These are phyloP conservation scores for Durusdinium trenchii DNA, from an alignment of 73 alveolate genomes.

Conservation along the genomic window DNA sequence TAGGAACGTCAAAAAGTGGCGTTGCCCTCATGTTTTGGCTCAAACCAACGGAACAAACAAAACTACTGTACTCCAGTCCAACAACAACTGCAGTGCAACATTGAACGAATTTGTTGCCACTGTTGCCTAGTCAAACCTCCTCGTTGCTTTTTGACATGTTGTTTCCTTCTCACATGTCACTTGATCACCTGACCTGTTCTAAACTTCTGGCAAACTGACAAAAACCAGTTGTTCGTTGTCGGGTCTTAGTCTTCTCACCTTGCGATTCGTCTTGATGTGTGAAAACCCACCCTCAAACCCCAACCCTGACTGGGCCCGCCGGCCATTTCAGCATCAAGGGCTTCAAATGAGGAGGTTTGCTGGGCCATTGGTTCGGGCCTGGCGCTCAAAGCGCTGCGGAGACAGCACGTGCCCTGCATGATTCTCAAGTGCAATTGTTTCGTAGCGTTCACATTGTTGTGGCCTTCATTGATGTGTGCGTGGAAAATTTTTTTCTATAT, in stretches of 20 bases:
- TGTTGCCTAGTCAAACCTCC: not conserved
- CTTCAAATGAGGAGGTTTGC: not conserved
- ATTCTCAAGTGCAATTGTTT: too few relatives aligned
- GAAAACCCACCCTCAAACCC: not conserved
- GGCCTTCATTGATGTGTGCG: too few relatives aligned
- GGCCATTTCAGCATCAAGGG: slow-evolving; percentile 49
- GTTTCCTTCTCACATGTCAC: not conserved
- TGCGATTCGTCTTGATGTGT: not conserved
- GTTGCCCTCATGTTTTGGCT: too few relatives aligned
- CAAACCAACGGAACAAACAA: too few relatives aligned
- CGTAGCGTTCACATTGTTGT: too few relatives aligned
- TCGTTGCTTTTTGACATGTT: not conserved
- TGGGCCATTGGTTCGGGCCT: slow-evolving; percentile 73
- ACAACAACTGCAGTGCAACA: too few relatives aligned
- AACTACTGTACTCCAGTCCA: too few relatives aligned
- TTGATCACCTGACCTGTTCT: not conserved
- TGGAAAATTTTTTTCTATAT: too few relatives aligned
- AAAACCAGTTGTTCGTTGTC: not conserved
- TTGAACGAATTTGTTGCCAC: too few relatives aligned
- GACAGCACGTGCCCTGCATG: too few relatives aligned
- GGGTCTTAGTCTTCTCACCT: not conserved
- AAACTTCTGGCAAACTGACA: not conserved
- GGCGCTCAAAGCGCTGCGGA: too few relatives aligned
- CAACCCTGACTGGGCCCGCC: not conserved
- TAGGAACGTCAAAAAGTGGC: too few relatives aligned